Evolutionary conservation across 768 basidiomycete species (phyloP).

Genomic region (Rhizopogon roseolus): DNA sequence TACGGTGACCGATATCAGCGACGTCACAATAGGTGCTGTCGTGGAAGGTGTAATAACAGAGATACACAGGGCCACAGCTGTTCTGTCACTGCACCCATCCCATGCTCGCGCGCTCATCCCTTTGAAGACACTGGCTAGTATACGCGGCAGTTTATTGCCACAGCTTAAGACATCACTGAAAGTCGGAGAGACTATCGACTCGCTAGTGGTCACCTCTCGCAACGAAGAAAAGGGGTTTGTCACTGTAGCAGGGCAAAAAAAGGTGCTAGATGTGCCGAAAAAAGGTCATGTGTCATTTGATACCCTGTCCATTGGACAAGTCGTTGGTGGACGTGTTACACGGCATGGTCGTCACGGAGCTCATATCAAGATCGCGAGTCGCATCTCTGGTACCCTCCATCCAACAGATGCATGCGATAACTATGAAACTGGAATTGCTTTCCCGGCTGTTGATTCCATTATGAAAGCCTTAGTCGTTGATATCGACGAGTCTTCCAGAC

Average conservation of each 20-base stretch:
- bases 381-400: slow-evolving; percentile 73
- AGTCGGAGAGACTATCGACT: slow-evolving; percentile 64
- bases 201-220: slow-evolving; percentile 85
- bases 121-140: slow-evolving; percentile 81
- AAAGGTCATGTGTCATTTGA: slow-evolving; percentile 61
- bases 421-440: slow-evolving; percentile 52
- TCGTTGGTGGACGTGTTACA: slow-evolving; percentile 76
- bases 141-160: slow-evolving; percentile 57
- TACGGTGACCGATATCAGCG: slow-evolving; percentile 55
- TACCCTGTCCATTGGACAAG: slow-evolving; percentile 62
- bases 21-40: slow-evolving; percentile 71
- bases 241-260: slow-evolving; percentile 73
- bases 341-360: slow-evolving; percentile 69
- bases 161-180: slow-evolving; percentile 63
- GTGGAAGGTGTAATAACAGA: slow-evolving; percentile 70
- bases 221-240: slow-evolving; percentile 84
- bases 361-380: slow-evolving; percentile 68
- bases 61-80: slow-evolving; percentile 80
- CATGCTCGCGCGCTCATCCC: slow-evolving; percentile 57
- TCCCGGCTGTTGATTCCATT: slow-evolving; percentile 60
- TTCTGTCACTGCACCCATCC: slow-evolving; percentile 55
- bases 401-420: slow-evolving; percentile 82
- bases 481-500: slow-evolving; percentile 61
- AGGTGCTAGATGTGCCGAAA: slow-evolving; percentile 43
- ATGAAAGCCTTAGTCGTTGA: slow-evolving; percentile 68